Evolutionary conservation across 192 early-diverging fungal species (phyloP).

Genomic region (Linnemannia hyalina): DNA sequence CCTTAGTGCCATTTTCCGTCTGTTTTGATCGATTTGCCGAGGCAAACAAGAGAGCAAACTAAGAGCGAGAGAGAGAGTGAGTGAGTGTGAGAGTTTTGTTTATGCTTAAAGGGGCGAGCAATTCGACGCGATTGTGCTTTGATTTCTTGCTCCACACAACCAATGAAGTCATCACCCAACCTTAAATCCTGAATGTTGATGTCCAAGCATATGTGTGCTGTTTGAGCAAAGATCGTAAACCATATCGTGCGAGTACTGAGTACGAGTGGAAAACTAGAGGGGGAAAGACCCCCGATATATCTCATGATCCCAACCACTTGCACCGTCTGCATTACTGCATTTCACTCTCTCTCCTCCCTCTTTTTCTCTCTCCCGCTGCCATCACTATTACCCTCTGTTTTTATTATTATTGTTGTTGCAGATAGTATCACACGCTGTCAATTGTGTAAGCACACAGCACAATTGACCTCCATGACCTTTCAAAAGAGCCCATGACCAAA

Average conservation of each 20-base stretch:
- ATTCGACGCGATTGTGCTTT: not conserved
- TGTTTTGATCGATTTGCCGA: not conserved
- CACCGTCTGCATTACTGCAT: not conserved
- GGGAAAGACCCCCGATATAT: not conserved
- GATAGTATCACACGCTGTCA: not conserved
- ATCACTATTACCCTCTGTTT: not conserved
- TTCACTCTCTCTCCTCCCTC: no score
- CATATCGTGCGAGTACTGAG: no score
- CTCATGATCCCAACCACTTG: conserved; percentile 7
- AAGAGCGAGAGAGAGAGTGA: no score
- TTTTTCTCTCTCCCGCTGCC: not conserved
- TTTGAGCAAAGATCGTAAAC: no score
- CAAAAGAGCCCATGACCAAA: not conserved
- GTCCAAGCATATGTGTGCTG: not conserved
- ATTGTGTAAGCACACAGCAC: not conserved
- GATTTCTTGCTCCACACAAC: not conserved
- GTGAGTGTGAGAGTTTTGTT: not conserved
- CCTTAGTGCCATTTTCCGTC: not conserved
- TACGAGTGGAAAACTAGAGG: not conserved
- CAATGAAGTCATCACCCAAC: conserved; percentile 7
- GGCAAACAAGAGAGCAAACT: not conserved
- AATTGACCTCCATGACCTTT: not conserved
- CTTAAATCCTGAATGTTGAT: not conserved
- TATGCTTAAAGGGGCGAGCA: conserved; percentile 3
- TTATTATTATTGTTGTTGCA: not conserved